A percentile compares a stretch with the other conserved stretches of the same genome.
These are phyloP conservation scores for Penicillium bialowiezense DNA, from an alignment of 495 filamentous ascomycete genomes.

Conservation along the genomic window DNA sequence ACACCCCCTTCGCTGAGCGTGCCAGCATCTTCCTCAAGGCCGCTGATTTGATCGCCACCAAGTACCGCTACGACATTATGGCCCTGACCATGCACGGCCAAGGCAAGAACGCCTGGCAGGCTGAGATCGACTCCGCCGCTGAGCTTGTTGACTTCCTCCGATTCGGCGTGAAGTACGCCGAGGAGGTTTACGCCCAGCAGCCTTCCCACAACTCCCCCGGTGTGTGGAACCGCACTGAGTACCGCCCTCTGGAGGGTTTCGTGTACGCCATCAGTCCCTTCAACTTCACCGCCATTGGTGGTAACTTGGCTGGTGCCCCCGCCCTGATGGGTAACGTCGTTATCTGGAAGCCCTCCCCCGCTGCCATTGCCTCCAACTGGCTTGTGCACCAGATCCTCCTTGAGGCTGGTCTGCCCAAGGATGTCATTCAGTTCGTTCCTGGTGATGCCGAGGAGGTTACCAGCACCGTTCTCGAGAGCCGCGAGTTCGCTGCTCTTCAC, in stretches of 20 bases:
- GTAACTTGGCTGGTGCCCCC: slow-evolving; percentile 71
- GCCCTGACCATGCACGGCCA: slow-evolving; percentile 91
- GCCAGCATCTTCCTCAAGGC: slow-evolving; percentile 95
- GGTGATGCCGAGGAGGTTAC: slow-evolving; percentile 78
- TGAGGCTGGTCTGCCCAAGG: slow-evolving; percentile 73
- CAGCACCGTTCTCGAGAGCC: slow-evolving; percentile 64
- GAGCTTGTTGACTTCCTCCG: slow-evolving; percentile 89
- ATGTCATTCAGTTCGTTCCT: slow-evolving; percentile 83
- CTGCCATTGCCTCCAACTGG: slow-evolving; percentile 72
- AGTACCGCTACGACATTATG: slow-evolving; percentile 92
- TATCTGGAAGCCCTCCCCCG: slow-evolving; percentile 82
- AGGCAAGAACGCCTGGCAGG: slow-evolving; percentile 95
- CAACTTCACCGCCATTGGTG: slow-evolving; percentile 87
- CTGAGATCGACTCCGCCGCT: slow-evolving; percentile 92
- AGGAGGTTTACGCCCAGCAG: slow-evolving; percentile 83
- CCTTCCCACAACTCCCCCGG: slow-evolving; percentile 72
- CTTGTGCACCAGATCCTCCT: slow-evolving; percentile 79
- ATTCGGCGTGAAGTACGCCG: slow-evolving; percentile 82
- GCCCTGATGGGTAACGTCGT: slow-evolving; percentile 85
- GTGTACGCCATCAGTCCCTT: slow-evolving; percentile 85
- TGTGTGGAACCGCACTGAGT: slow-evolving; percentile 82
- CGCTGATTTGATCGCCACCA: slow-evolving; percentile 79
- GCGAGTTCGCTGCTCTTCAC: slow-evolving; percentile 72
- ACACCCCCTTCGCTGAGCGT: slow-evolving; percentile 78
- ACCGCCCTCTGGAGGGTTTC: slow-evolving; percentile 80